Evolutionary conservation across 2,329 filamentous ascomycete species (phyloP).

Genomic region (Phyllosticta paracitricarpa): DNA sequence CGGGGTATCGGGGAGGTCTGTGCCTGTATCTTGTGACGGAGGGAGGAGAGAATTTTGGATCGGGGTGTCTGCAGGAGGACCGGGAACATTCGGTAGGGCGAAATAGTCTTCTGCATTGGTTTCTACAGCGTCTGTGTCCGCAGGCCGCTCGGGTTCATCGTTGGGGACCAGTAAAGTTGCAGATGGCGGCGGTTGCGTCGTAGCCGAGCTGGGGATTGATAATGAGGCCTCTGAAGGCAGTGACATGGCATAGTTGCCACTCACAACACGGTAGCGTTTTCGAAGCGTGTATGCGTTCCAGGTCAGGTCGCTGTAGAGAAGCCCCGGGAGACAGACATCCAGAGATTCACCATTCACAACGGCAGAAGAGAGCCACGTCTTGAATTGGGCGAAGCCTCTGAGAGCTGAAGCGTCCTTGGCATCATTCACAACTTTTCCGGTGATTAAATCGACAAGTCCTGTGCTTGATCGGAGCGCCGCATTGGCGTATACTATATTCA

Average conservation of each 20-base stretch:
- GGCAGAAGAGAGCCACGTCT: constrained; percentile 55
- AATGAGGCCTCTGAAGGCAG: neutral
- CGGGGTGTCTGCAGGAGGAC: neutral
- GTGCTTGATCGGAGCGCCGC: constrained; percentile 50
- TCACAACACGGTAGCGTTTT: constrained; percentile 58
- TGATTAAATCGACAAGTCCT: constrained; percentile 48
- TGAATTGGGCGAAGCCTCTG: constrained; percentile 44
- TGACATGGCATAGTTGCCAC: constrained; percentile 32
- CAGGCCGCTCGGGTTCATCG: neutral
- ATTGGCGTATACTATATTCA: constrained; percentile 61
- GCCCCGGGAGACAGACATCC: constrained; percentile 37
- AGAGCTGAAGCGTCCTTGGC: constrained; percentile 15
- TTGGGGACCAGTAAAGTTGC: neutral
- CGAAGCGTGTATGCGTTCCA: constrained; percentile 65
- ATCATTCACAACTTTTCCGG: constrained; percentile 34
- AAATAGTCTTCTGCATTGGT: constrained; percentile 34
- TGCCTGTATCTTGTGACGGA: neutral
- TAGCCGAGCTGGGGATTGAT: neutral
- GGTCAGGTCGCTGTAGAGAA: constrained; percentile 53
- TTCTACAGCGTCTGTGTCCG: constrained; percentile 1
- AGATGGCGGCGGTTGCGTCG: constrained; percentile 7
- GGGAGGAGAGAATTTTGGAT: neutral
- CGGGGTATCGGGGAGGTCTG: neutral
- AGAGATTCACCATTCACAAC: constrained; percentile 43
- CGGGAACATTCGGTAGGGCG: constrained; percentile 20